These are phyloP conservation scores for Cryptomeria japonica DNA, from an alignment of 75 land plant genomes.

Conservation along the genomic window DNA sequence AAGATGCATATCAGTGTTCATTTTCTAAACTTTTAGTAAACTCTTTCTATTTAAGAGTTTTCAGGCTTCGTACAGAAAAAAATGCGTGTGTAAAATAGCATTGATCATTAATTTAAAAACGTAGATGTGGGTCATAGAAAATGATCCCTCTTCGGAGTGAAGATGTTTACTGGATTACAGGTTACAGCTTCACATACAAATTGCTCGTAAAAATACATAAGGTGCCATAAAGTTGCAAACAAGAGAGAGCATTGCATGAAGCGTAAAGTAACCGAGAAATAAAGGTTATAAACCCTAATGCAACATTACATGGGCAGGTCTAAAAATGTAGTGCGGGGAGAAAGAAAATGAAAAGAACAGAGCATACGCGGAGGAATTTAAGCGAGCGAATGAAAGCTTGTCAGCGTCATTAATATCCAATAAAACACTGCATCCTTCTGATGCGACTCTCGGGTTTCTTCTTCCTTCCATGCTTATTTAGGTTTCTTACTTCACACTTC, in stretches of 20 bases:
- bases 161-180: neutral
- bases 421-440: conserved; percentile 89
- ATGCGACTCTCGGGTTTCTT: conserved; percentile 31
- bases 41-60: neutral
- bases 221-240: neutral
- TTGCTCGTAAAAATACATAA: neutral
- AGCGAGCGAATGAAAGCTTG: conserved; percentile 80
- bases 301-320: neutral
- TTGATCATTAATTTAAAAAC: neutral
- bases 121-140: neutral
- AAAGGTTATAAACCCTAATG: neutral
- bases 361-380: conserved; percentile 62
- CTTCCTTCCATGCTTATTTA: neutral
- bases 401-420: conserved; percentile 98
- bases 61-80: neutral
- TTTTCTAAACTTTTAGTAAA: too few relatives aligned
- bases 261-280: neutral
- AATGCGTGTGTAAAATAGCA: neutral
- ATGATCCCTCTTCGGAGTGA: neutral
- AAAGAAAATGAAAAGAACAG: neutral
- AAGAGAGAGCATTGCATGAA: neutral
- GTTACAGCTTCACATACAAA: neutral
- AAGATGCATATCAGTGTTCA: neutral
- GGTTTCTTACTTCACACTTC: neutral
- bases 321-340: neutral